Evolutionary conservation across 495 filamentous ascomycete species (phyloP).

Genomic region (Daldinia loculata): DNA sequence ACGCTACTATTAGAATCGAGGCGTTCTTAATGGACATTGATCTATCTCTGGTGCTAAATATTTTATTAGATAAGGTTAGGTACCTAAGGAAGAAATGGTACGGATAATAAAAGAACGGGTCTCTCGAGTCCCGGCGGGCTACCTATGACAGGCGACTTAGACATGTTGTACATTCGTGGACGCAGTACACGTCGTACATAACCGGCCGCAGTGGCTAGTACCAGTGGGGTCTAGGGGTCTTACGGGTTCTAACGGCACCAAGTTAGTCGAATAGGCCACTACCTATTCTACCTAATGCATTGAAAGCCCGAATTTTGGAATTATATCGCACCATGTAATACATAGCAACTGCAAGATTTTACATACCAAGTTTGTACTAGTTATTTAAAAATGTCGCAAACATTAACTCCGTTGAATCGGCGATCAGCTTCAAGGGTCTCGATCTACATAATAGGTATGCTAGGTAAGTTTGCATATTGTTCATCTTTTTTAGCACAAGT

Average conservation of each 20-base stretch:
- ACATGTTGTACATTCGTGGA: slow-evolving; percentile 11
- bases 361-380: slow-evolving; percentile 8
- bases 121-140: slow-evolving; percentile 7
- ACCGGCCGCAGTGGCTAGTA: slow-evolving; percentile 12
- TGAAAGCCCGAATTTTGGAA: neutral
- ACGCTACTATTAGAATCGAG: slow-evolving; percentile 16
- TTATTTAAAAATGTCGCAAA: slow-evolving; percentile 7
- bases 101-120: slow-evolving; percentile 38
- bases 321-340: neutral
- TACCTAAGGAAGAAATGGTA: slow-evolving; percentile 7
- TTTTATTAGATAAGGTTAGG: too few relatives aligned
- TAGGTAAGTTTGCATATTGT: neutral
- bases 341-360: neutral
- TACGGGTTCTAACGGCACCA: slow-evolving; percentile 10
- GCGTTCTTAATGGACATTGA: neutral
- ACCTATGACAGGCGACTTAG: slow-evolving; percentile 13
- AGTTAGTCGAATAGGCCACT: neutral
- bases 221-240: slow-evolving; percentile 28
- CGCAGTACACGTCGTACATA: slow-evolving; percentile 3
- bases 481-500: slow-evolving; percentile 4
- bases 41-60: neutral
- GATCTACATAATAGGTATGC: neutral
- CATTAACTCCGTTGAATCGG: slow-evolving; percentile 12
- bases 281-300: neutral
- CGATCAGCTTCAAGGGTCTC: slow-evolving; percentile 26